phyloP scores from a whole-genome alignment of 495 filamentous ascomycete species.

The Achaetomiella virescens region DNA sequence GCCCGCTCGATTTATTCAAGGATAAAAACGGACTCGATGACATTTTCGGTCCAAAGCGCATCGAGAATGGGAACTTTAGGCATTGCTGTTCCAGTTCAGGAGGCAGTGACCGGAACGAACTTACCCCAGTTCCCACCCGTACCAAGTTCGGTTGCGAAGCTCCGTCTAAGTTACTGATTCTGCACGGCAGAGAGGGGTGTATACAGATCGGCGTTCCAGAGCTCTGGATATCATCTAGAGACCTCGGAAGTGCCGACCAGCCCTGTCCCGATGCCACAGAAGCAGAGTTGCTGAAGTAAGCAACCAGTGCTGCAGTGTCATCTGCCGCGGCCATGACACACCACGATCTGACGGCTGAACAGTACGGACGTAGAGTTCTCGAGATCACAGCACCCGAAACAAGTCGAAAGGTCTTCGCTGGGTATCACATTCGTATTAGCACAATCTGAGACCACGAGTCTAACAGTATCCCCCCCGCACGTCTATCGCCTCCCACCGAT shows the following conservation, averaged over 20 bases:
- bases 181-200: background rate
- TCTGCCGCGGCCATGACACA: no score
- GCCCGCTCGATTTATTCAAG: no score
- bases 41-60: no score
- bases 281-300: background rate
- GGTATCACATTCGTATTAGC: slow-evolving; percentile 2
- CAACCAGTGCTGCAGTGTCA: no score
- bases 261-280: no score
- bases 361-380: background rate
- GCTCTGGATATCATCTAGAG: background rate
- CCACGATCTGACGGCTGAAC: no score
- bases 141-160: background rate
- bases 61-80: no score
- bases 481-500: slow-evolving; percentile 20
- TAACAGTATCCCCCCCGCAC: background rate
- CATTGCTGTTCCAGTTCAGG: background rate
- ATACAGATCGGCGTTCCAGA: background rate
- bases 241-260: no score
- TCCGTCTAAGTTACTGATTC: background rate
- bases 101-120: no score
- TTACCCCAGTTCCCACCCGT: background rate
- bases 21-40: no score
- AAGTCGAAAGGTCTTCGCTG: background rate
- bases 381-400: background rate
- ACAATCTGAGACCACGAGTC: background rate